These are phyloP conservation scores for Aureobasidium sp. DNA, from an alignment of 2,329 filamentous ascomycete species.

Conservation along the genomic window DNA sequence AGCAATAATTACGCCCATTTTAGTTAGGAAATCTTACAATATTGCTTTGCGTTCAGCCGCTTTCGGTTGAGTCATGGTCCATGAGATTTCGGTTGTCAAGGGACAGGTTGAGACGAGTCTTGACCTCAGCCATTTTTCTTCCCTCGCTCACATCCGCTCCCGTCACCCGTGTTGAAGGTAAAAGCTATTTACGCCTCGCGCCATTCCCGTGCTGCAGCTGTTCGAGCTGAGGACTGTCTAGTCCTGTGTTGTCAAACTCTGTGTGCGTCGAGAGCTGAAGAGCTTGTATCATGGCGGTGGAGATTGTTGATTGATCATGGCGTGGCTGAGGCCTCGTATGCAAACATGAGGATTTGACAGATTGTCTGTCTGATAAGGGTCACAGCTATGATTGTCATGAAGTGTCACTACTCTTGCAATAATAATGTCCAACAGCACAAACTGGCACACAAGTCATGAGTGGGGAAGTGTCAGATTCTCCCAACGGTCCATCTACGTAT, in stretches of 20 bases:
- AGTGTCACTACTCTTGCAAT: background rate
- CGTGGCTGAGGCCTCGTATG: constrained; percentile 4
- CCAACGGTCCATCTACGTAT: constrained; percentile 5
- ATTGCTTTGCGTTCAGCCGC: constrained; percentile 8
- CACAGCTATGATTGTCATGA: constrained; percentile 3
- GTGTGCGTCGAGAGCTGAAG: background rate
- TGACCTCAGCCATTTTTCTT: background rate
- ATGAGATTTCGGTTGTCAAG: background rate
- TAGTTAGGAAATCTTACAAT: background rate
- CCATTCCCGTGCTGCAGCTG: background rate
- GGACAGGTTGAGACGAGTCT: background rate
- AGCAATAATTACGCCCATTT: background rate
- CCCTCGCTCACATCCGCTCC: background rate
- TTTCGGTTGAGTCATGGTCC: constrained; percentile 1
- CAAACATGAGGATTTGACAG: background rate
- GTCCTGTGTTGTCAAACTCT: background rate
- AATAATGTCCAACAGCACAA: background rate
- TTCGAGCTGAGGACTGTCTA: background rate
- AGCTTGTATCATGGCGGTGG: constrained; percentile 1
- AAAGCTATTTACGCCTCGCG: constrained; percentile 3
- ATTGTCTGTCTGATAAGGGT: background rate
- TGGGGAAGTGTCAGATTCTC: background rate
- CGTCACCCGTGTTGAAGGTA: background rate
- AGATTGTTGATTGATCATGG: background rate
- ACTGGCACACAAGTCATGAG: background rate